phyloP scores from a whole-genome alignment of 1,284 basidiomycete genomes.

The Leccinum brunneo-olivaceum region DNA sequence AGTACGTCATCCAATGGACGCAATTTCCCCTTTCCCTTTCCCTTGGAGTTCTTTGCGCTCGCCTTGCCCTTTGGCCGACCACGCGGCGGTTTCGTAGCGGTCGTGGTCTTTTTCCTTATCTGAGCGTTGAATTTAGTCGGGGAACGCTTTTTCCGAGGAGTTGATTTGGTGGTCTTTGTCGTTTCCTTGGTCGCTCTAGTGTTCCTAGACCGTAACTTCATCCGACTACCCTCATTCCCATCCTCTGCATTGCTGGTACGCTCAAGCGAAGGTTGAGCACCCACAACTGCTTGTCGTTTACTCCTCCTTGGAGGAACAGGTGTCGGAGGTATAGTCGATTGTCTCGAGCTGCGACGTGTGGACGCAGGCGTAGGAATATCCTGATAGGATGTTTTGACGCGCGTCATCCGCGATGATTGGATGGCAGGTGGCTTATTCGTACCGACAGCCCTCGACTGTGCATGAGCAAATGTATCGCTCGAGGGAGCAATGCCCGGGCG shows the following conservation, averaged over 20 bases:
- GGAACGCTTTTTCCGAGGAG: constrained; percentile 3
- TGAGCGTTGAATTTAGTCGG: constrained; percentile 8
- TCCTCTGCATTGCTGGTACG: constrained; percentile 9
- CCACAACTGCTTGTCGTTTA: constrained; percentile 21
- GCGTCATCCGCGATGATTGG: constrained; percentile 9
- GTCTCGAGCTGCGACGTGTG: constrained; percentile 9
- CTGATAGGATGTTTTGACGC: constrained; percentile 15
- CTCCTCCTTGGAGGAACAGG: constrained; percentile 25
- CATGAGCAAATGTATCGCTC: constrained; percentile 1
- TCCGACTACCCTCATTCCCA: constrained; percentile 2
- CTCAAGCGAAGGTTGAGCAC: constrained; percentile 8
- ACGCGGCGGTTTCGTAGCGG: constrained; percentile 12
- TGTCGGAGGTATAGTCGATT: constrained; percentile 14
- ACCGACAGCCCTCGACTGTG: constrained; percentile 11
- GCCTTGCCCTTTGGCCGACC: constrained; percentile 18
- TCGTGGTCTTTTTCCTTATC: constrained; percentile 4
- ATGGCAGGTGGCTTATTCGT: background rate
- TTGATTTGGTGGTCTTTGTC: constrained; percentile 6
- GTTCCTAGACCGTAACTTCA: constrained; percentile 18
- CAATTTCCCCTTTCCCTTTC: constrained; percentile 27
- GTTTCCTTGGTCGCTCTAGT: constrained; percentile 8
- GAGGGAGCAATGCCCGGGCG: constrained; percentile 2
- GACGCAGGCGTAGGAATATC: constrained; percentile 25
- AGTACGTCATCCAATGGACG: constrained; percentile 22
- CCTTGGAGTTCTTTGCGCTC: constrained; percentile 14